A percentile compares a stretch with the other conserved stretches of the same genome.
Evolutionary conservation across 2,329 filamentous ascomycete species (phyloP).

Genomic region (Stagonosporopsis tanaceti): DNA sequence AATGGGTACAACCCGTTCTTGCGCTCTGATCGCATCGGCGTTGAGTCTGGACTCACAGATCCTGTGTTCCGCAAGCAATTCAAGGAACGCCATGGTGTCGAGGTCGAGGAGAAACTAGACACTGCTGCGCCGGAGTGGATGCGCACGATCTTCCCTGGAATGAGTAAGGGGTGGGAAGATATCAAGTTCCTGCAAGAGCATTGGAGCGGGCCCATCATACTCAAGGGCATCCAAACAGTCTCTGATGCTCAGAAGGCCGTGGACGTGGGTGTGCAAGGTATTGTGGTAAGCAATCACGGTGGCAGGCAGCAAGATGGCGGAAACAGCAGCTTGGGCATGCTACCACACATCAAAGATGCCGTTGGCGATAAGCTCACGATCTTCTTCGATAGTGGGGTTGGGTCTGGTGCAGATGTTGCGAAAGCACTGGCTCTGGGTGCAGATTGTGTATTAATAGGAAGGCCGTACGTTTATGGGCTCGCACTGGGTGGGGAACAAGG

Average conservation of each 20-base stretch:
- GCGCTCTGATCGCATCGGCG: slow-evolving; percentile 55
- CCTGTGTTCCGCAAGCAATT: slow-evolving; percentile 69
- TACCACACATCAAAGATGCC: slow-evolving; percentile 66
- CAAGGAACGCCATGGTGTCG: slow-evolving; percentile 53
- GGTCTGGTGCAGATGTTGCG: slow-evolving; percentile 59
- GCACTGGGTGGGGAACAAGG: slow-evolving; percentile 64
- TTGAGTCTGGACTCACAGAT: slow-evolving; percentile 70
- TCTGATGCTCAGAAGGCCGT: slow-evolving; percentile 57
- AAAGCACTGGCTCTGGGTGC: slow-evolving; percentile 63
- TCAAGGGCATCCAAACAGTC: slow-evolving; percentile 66
- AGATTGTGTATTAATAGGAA: slow-evolving; percentile 64
- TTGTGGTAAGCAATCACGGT: slow-evolving; percentile 63
- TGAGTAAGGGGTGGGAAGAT: slow-evolving; percentile 68
- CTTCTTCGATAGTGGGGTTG: slow-evolving; percentile 61
- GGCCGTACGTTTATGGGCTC: slow-evolving; percentile 67
- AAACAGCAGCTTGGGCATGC: slow-evolving; percentile 60
- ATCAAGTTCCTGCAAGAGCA: slow-evolving; percentile 64
- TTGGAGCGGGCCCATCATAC: slow-evolving; percentile 70
- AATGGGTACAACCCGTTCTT: slow-evolving; percentile 53
- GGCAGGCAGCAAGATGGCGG: slow-evolving; percentile 62
- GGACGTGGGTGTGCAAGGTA: slow-evolving; percentile 57
- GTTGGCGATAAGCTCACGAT: slow-evolving; percentile 43
- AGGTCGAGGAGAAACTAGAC: slow-evolving; percentile 51
- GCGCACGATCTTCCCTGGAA: slow-evolving; percentile 50
- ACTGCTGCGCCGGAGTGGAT: slow-evolving; percentile 35